Percentiles rank a stretch among this genome's conserved stretches.
Conservation (phyloP, 2,329 filamentous ascomycete genomes). For the Magnaporthiopsis poae region DNA sequence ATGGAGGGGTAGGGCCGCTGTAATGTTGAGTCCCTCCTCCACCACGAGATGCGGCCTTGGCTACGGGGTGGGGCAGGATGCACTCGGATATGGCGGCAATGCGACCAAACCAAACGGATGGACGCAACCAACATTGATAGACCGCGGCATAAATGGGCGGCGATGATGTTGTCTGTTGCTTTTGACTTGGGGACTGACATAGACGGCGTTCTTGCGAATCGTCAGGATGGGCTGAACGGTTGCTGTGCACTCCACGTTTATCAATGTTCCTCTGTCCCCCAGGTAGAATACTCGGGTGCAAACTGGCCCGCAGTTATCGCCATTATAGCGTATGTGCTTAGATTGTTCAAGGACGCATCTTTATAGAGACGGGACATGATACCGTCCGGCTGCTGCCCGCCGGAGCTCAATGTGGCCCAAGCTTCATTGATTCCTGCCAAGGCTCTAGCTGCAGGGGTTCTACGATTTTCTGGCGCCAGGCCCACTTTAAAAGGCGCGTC, state of each 20-base stretch:
- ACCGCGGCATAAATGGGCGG: background rate
- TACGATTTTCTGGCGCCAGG: background rate
- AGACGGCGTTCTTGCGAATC: constrained; percentile 13
- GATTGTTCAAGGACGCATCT: too few species aligned
- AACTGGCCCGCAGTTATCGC: too few species aligned
- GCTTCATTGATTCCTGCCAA: constrained; percentile 16
- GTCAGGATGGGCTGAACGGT: background rate
- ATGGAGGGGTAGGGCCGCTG: background rate
- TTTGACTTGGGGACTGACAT: constrained; percentile 8
- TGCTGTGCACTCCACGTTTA: background rate
- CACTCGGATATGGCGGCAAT: background rate
- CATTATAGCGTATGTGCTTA: too few species aligned
- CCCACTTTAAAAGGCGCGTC: constrained; percentile 5
- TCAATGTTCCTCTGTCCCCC: background rate
- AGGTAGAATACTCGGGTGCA: too few species aligned
- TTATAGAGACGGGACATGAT: too few species aligned
- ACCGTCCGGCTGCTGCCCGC: too few species aligned
- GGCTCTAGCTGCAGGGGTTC: background rate
- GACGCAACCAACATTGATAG: background rate
- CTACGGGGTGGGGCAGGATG: background rate
- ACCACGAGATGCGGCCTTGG: background rate
- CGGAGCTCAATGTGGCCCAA: constrained; percentile 14
- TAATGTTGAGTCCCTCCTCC: background rate
- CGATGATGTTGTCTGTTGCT: constrained; percentile 2
- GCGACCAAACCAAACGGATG: background rate